Base-by-base conservation (phyloP, 164 flowering plant species). In the Dillenia suffruticosa region DNA sequence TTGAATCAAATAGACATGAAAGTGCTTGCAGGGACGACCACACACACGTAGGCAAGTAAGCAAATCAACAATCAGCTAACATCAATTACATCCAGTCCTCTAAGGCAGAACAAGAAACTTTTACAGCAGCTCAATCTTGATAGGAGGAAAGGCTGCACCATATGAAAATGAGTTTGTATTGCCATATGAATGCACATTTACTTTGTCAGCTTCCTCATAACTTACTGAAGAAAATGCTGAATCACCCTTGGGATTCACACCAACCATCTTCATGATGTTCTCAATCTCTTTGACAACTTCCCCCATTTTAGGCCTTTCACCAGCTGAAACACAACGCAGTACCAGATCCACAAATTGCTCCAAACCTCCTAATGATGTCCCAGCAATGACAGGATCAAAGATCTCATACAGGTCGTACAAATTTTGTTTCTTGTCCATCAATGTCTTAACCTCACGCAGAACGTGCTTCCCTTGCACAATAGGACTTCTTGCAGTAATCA, bases 281-380 rank as follows among this genome's bases (percentile, higher is more conserved):
- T 79, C 83, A 1, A 79, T 73, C 68, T 69, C 81, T 66, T 76
- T 79, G 24, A 79, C 83, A 15, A 74, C 80, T 40, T 71, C 76
- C 10, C 72, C 59, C 82, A 78, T 78, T 53, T 63, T 50, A 14
- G 82, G 82, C 62, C 82, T 64, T 3, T 56, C 47, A 9, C 9
- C 62, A 14, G 69, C 71, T 40, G 59, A 10, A 13, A 75, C 79
- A 24, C 79, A 78, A 56, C 49, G 59, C 63, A 78, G 14, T 45
- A 79, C 77, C n/a, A 78, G 54, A 43, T 70, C 79, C 5, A 70
- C 71, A 55, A 62, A 70, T 51, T 45, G 69, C 22, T 68, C 70
- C 3, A 78, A 66, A 51, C 82, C 76, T 51, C 13, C 44, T 0
- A 65, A 62, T 12, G 57, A 11, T 46, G 58, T 57, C 7, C 52